A percentile compares a stretch with the other conserved stretches of the same genome.
These are phyloP conservation scores for Amphirosellinia nigrospora DNA, from an alignment of 495 filamentous ascomycete genomes.

Conservation along the genomic window DNA sequence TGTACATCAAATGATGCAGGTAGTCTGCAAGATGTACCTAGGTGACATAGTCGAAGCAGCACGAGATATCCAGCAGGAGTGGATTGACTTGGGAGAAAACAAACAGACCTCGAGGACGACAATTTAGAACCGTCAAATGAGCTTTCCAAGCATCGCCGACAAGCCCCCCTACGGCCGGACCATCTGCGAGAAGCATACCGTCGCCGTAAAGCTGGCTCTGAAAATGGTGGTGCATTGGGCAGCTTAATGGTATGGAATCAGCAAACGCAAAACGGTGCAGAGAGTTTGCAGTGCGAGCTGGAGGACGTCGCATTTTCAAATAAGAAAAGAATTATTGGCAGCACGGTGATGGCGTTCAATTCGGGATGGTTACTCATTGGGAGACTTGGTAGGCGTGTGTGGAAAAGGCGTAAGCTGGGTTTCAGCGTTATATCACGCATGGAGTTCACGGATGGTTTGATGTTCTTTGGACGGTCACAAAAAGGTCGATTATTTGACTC, in stretches of 20 bases:
- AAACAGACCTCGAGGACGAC: conserved; percentile 48
- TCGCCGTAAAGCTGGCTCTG: conserved; percentile 71
- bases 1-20: conserved; percentile 79
- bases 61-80: conserved; percentile 78
- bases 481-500: not conserved
- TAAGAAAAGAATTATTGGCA: conserved; percentile 39
- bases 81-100: conserved; percentile 65
- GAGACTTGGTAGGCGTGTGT: not conserved
- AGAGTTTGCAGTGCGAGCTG: conserved; percentile 66
- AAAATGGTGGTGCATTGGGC: conserved; percentile 70
- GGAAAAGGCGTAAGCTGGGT: not conserved
- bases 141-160: conserved; percentile 46
- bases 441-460: conserved; percentile 12
- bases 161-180: conserved; percentile 78
- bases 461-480: not conserved
- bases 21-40: conserved; percentile 82
- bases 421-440: not conserved
- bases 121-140: conserved; percentile 37
- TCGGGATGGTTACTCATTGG: not conserved
- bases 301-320: conserved; percentile 69
- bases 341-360: conserved; percentile 21
- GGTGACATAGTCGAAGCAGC: conserved; percentile 85
- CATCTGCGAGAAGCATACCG: conserved; percentile 82
- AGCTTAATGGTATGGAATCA: conserved; percentile 72
- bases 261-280: conserved; percentile 64